Conservation (phyloP, 2,329 filamentous ascomycete species). For the Dothistroma pini region DNA sequence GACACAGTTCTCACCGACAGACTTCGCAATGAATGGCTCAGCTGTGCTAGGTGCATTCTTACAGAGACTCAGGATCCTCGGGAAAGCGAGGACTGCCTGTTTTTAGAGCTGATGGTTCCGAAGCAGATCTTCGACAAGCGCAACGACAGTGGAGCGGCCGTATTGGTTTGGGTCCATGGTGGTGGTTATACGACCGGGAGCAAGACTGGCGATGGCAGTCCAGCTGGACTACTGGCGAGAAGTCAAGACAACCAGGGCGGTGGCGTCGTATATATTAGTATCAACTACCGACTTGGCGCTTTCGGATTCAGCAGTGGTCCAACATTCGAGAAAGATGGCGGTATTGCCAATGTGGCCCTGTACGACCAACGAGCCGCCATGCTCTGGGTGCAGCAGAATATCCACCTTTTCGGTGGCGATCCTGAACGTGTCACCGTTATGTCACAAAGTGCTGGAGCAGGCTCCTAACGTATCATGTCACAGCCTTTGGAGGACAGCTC, state of each 20-base stretch:
- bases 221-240: background rate
- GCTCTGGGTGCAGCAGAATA: slow-evolving; percentile 51
- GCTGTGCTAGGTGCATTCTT: background rate
- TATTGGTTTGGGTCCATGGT: slow-evolving; percentile 42
- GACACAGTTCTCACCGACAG: slow-evolving; percentile 22
- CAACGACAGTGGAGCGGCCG: slow-evolving; percentile 16
- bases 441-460: slow-evolving; percentile 39
- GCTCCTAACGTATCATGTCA: slow-evolving; percentile 74
- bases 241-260: slow-evolving; percentile 1
- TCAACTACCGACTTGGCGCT: slow-evolving; percentile 49
- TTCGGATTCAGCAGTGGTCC: slow-evolving; percentile 49
- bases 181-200: slow-evolving; percentile 31
- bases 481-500: slow-evolving; percentile 64
- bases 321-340: slow-evolving; percentile 39
- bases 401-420: slow-evolving; percentile 24
- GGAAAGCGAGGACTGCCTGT: slow-evolving; percentile 37
- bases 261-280: slow-evolving; percentile 32
- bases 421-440: slow-evolving; percentile 23
- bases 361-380: slow-evolving; percentile 54
- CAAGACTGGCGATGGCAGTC: slow-evolving; percentile 3
- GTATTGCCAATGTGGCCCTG: slow-evolving; percentile 48
- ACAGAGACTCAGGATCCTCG: background rate
- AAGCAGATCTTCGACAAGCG: slow-evolving; percentile 31
- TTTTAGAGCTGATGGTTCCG: slow-evolving; percentile 38
- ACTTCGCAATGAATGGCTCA: background rate